Evolutionary conservation across 306 rosid genomes (phyloP).

Genomic region (Pyrus pyrifolia): DNA sequence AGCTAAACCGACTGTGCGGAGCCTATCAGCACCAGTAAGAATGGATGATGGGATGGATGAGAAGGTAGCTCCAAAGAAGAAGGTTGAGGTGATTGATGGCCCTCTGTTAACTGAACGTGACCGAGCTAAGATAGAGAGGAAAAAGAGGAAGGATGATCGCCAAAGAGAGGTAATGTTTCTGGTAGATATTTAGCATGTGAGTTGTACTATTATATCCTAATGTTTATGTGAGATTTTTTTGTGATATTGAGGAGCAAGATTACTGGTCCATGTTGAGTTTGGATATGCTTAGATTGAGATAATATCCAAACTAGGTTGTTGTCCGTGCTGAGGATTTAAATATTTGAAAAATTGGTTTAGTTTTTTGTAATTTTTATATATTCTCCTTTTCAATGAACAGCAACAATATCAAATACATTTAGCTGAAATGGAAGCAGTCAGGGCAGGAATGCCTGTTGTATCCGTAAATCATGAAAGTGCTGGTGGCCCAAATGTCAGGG

Average conservation of each 20-base stretch:
- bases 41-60: conserved; percentile 95
- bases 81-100: conserved; percentile 73
- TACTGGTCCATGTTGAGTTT: background rate
- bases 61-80: conserved; percentile 65
- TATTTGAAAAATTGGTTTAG: background rate
- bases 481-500: conserved; percentile 74
- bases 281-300: background rate
- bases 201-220: background rate
- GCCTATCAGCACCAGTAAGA: conserved; percentile 81
- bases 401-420: conserved; percentile 79
- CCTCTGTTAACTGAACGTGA: conserved; percentile 87
- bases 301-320: background rate
- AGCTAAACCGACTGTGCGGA: conserved; percentile 66
- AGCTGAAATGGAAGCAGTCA: conserved; percentile 86
- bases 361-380: background rate
- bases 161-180: conserved; percentile 75
- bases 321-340: background rate
- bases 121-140: conserved; percentile 60
- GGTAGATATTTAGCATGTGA: background rate
- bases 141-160: conserved; percentile 90
- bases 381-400: conserved; percentile 28
- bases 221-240: background rate
- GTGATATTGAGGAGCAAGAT: background rate
- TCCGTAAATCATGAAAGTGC: conserved; percentile 63
- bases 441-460: conserved; percentile 90